Evolutionary conservation across 2,329 filamentous ascomycete genomes (phyloP).

Genomic region (Penicillium sp.): DNA sequence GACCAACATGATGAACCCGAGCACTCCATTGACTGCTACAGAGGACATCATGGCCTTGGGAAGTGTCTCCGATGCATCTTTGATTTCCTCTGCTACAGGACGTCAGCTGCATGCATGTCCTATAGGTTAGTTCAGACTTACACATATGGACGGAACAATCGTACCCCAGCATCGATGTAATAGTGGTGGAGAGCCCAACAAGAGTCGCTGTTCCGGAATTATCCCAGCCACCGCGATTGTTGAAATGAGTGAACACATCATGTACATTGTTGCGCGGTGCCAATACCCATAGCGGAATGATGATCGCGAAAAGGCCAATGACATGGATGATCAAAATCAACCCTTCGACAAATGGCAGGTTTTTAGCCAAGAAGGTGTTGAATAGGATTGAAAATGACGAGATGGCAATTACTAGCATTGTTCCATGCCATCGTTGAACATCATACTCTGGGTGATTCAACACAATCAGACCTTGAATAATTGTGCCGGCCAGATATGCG

Average conservation of each 20-base stretch:
- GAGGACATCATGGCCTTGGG: constrained; percentile 53
- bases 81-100: constrained; percentile 41
- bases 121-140: constrained; percentile 26
- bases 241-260: constrained; percentile 43
- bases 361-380: constrained; percentile 43
- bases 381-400: constrained; percentile 41
- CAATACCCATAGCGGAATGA: constrained; percentile 45
- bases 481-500: constrained; percentile 45
- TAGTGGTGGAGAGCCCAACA: constrained; percentile 42
- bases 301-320: constrained; percentile 43
- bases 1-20: constrained; percentile 59
- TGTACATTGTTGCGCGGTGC: constrained; percentile 38
- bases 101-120: neutral
- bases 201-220: constrained; percentile 39
- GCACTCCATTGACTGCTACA: constrained; percentile 51
- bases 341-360: constrained; percentile 41
- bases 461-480: constrained; percentile 48
- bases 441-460: constrained; percentile 45
- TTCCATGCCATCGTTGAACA: constrained; percentile 46
- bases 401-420: constrained; percentile 44
- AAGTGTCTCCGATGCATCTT: constrained; percentile 51
- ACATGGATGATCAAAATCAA: constrained; percentile 45
- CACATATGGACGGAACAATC: constrained; percentile 49
- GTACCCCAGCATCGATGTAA: constrained; percentile 44
- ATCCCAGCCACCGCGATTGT: constrained; percentile 44